phyloP scores from a whole-genome alignment of 305 asterid genomes.

The Fraxinus sp. region DNA sequence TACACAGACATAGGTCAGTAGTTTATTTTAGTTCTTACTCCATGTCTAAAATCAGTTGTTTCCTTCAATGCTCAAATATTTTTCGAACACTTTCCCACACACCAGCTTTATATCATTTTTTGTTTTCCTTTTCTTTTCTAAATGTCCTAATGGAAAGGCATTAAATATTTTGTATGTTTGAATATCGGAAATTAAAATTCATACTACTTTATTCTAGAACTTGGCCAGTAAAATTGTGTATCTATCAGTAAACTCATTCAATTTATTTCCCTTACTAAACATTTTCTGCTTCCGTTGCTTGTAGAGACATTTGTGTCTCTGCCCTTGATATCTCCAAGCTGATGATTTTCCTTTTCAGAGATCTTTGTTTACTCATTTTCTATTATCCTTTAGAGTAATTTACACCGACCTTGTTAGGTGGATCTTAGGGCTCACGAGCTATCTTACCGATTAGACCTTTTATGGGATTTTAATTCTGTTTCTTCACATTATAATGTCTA shows the following conservation, averaged over 20 bases:
- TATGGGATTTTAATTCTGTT: background rate
- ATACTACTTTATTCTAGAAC: background rate
- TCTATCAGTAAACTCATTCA: background rate
- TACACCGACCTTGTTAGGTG: constrained; percentile 3
- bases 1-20: background rate
- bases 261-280: constrained; percentile 2
- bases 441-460: background rate
- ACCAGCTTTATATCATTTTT: background rate
- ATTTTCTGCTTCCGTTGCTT: background rate
- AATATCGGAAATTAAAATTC: background rate
- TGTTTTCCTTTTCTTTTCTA: background rate
- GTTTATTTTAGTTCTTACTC: background rate
- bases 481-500: background rate
- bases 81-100: background rate
- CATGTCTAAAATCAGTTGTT: background rate
- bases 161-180: background rate
- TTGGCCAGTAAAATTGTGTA: background rate
- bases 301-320: background rate
- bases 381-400: background rate
- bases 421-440: background rate
- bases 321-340: constrained; percentile 1
- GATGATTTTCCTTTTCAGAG: background rate
- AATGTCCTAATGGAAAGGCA: background rate
- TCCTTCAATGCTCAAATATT: constrained; percentile 1
- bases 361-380: background rate